These are phyloP conservation scores for Ustilago lituana DNA, from an alignment of 1,284 basidiomycete genomes.

Conservation along the genomic window DNA sequence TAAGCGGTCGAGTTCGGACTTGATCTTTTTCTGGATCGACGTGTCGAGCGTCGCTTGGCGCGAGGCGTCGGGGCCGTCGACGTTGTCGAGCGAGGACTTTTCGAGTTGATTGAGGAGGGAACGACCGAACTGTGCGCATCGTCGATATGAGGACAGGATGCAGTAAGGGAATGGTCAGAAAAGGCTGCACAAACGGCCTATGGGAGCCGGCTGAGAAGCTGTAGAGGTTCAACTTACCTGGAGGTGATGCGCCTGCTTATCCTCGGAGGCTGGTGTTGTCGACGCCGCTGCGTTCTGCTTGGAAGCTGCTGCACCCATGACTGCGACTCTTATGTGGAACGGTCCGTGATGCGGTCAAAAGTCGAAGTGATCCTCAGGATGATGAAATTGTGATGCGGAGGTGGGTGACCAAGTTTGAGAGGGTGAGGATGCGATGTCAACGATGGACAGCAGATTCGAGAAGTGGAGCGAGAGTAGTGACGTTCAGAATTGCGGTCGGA, in stretches of 20 bases:
- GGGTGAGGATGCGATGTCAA: not conserved
- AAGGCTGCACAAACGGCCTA: too few species aligned
- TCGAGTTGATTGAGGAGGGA: conserved; percentile 52
- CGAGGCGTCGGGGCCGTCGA: conserved; percentile 34
- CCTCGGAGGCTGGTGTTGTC: conserved; percentile 36
- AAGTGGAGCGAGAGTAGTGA: conserved; percentile 12
- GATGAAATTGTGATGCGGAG: too few species aligned
- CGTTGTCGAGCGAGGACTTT: conserved; percentile 43
- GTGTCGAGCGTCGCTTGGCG: conserved; percentile 59
- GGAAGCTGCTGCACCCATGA: conserved; percentile 50
- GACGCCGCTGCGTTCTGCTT: conserved; percentile 40
- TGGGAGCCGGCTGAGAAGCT: too few species aligned
- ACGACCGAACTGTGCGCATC: conserved; percentile 42
- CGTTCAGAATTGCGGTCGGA: conserved; percentile 23
- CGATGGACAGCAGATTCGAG: not conserved
- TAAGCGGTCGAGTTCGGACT: conserved; percentile 56
- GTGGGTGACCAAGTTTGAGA: not conserved
- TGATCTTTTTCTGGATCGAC: conserved; percentile 60
- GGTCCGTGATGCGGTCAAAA: not conserved
- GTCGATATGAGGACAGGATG: too few species aligned
- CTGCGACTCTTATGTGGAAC: not conserved
- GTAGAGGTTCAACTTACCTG: too few species aligned
- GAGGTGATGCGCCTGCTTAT: conserved; percentile 44
- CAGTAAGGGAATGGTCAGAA: too few species aligned
- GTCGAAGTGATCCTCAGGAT: too few species aligned